phyloP scores from a whole-genome alignment of 352 stramenopile genomes.

The Poterioochromonas sp. region DNA sequence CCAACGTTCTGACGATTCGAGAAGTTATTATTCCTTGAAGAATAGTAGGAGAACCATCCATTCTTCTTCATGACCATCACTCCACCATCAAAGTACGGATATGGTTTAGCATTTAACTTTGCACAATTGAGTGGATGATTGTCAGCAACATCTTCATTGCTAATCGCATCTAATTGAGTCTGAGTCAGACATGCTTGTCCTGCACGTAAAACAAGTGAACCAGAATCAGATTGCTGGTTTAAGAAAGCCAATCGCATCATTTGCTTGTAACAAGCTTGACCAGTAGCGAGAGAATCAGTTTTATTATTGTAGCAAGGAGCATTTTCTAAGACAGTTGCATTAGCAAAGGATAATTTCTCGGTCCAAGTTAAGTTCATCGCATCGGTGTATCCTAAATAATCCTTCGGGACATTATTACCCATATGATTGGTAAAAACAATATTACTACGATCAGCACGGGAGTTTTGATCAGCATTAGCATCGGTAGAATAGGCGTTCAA shows the following conservation, averaged over 20 bases:
- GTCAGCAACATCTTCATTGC: slow-evolving; percentile 44
- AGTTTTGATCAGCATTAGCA: slow-evolving; percentile 44
- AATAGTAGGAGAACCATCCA: slow-evolving; percentile 43
- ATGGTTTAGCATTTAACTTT: slow-evolving; percentile 46
- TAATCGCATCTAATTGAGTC: slow-evolving; percentile 40
- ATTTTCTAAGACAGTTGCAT: not conserved
- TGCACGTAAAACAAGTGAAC: not conserved
- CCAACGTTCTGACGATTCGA: slow-evolving; percentile 45
- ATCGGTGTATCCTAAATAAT: slow-evolving; percentile 32
- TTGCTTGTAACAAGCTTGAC: slow-evolving; percentile 1
- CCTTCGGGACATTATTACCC: slow-evolving; percentile 43
- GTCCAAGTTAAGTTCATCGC: not conserved
- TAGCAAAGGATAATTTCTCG: not conserved
- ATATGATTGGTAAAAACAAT: slow-evolving; percentile 42
- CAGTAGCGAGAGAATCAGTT: not conserved
- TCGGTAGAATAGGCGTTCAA: slow-evolving; percentile 42
- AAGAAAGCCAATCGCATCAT: slow-evolving; percentile 42
- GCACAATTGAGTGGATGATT: slow-evolving; percentile 47
- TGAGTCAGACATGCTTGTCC: slow-evolving; percentile 41
- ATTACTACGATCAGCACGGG: slow-evolving; percentile 45
- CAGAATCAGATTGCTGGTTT: slow-evolving; percentile 43
- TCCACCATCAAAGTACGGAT: slow-evolving; percentile 48
- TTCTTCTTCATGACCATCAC: slow-evolving; percentile 33
- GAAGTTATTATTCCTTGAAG: slow-evolving; percentile 50
- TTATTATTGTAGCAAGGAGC: slow-evolving; percentile 34